These are phyloP conservation scores for Oropetium thomaeum DNA, from an alignment of 176 grass and related monocot genomes.

Conservation along the genomic window DNA sequence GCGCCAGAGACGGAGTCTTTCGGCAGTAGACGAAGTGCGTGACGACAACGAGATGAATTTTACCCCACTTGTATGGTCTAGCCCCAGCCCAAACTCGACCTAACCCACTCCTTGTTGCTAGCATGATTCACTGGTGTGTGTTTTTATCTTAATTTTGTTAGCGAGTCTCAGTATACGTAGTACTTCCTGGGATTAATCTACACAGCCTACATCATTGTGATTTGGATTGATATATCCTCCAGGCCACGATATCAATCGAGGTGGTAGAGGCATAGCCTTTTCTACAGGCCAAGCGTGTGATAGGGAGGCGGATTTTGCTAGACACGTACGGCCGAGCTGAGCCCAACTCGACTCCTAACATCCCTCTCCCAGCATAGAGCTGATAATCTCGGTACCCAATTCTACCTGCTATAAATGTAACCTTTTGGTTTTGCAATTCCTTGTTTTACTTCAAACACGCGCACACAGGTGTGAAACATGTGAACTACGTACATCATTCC, in stretches of 20 bases:
- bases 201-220: background rate
- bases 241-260: background rate
- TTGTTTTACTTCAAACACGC: background rate
- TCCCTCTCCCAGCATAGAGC: no score
- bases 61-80: conserved; percentile 44
- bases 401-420: no score
- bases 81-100: conserved; percentile 38
- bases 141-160: background rate
- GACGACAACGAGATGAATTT: no score
- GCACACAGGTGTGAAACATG: background rate
- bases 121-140: conserved; percentile 22
- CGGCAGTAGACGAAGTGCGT: background rate
- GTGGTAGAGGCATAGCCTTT: no score
- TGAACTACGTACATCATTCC: background rate
- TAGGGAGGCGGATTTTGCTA: no score
- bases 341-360: no score
- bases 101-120: background rate
- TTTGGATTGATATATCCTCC: background rate
- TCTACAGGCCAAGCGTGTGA: no score
- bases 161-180: background rate
- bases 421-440: background rate
- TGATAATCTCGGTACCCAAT: no score
- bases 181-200: conserved; percentile 8
- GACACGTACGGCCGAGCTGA: no score
- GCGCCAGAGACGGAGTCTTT: background rate